Base-by-base conservation (phyloP, 371 early-diverging fungal species). In the Synchytrium microbalum region DNA sequence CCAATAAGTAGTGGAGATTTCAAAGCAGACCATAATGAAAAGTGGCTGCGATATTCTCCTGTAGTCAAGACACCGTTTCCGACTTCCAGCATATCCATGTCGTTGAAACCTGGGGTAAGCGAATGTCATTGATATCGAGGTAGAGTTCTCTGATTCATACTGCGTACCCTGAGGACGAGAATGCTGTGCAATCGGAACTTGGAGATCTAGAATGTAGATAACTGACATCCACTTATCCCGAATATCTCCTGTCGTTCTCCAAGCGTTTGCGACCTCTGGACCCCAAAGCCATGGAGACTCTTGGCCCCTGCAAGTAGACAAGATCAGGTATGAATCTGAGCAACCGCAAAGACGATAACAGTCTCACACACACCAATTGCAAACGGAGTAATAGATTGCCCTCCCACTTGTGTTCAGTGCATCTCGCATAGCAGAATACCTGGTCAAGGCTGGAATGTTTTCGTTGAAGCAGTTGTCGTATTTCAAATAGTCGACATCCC, bases 401-500 rank as follows among this genome's bases (percentile, higher is more conserved):
- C 79, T 58, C 0, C 75, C 74, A 10, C 76, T 75, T 16, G 66
- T 64, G 25, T 73, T 68, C 57, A 79, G 55, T n/a, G 78, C 79
- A 33, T 74, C 71, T 16, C 70, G 54, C 74, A 79, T 70, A 16
- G 3, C 60, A 16, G 59, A 73, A 58, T 60, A 69, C 54, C 60
- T 24, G 29, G 24, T 16, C 16, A 23, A 14, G 31, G 33, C 56
- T 8, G 31, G 51, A 10, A 24, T 24, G 19, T 58, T 46, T n/a
- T 72, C 57, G 52, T 74, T 76, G 46, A 62, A 61, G 68, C 79
- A 79, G 66, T 75, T 77, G 62, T 80, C 78, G 58, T 75, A 75
- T 64, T 78, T 77, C 54, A 78, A 67, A 69, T 74, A 76, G 63
- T 79, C 76, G 13, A 80, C 64, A 5, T 64, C 77, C 78, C 76